Conservation (phyloP, 768 basidiomycete species). For the Pisolithus tinctorius region DNA sequence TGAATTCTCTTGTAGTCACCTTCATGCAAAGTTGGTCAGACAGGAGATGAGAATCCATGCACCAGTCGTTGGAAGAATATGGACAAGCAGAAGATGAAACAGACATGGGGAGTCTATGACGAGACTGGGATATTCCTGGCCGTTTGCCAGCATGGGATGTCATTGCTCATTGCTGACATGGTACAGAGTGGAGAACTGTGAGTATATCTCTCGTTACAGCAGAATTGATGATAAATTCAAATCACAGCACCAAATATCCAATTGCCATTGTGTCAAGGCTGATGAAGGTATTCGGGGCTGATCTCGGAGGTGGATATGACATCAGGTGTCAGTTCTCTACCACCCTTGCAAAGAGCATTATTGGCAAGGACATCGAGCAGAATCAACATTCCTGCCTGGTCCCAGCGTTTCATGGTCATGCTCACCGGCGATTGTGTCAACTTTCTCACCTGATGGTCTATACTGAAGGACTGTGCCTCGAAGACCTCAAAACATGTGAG, state of each 20-base stretch:
- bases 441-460: constrained; percentile 12
- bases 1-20: no score
- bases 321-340: constrained; percentile 15
- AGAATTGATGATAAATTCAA: no score
- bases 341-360: constrained; percentile 7
- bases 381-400: constrained; percentile 2
- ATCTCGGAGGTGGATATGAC: constrained; percentile 14
- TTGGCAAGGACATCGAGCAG: not conserved
- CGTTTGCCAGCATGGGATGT: constrained; percentile 29
- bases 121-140: constrained; percentile 33
- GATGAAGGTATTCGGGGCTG: constrained; percentile 1
- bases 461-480: constrained; percentile 10
- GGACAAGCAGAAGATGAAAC: not conserved
- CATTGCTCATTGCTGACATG: constrained; percentile 19
- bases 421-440: constrained; percentile 16
- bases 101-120: constrained; percentile 30
- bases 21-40: no score
- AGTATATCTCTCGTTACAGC: not conserved
- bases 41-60: not conserved
- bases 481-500: constrained; percentile 16
- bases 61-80: not conserved
- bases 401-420: constrained; percentile 17
- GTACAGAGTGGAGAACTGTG: constrained; percentile 14
- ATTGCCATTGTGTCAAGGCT: constrained; percentile 9
- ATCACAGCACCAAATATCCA: constrained; percentile 15